Conservation (phyloP, 169 alveolate genomes). For the Eimeria maxima region DNA sequence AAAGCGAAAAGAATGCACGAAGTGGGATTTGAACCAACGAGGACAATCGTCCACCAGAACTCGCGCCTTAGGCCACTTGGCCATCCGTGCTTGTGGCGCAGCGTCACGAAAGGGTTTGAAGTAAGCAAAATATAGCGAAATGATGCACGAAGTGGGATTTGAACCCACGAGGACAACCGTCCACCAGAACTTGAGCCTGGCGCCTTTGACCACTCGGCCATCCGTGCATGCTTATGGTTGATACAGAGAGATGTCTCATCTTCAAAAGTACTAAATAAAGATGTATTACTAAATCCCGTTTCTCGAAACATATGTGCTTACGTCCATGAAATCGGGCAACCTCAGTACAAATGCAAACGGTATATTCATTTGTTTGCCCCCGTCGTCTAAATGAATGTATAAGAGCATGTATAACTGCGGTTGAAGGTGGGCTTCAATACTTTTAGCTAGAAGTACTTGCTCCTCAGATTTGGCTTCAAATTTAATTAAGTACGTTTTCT, state of each 20-base stretch:
- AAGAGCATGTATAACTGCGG: not conserved
- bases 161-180: slow-evolving; percentile 89
- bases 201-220: slow-evolving; percentile 91
- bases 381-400: not conserved
- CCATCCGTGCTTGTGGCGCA: slow-evolving; percentile 92
- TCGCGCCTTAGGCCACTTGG: slow-evolving; percentile 90
- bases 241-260: too few relatives aligned
- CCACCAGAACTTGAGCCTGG: slow-evolving; percentile 94
- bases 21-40: slow-evolving; percentile 95
- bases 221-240: slow-evolving; percentile 87
- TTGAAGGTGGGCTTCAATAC: too few relatives aligned
- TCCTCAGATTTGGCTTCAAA: not conserved
- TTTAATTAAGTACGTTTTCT: not conserved
- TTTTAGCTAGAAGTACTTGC: not conserved
- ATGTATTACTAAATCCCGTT: too few relatives aligned
- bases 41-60: slow-evolving; percentile 96
- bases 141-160: too few relatives aligned
- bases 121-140: too few relatives aligned
- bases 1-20: too few relatives aligned
- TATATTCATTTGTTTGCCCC: not conserved
- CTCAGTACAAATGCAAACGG: too few relatives aligned
- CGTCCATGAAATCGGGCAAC: too few relatives aligned
- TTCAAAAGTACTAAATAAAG: too few relatives aligned
- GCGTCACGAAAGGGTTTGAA: not conserved
- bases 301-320: too few relatives aligned